Conservation (phyloP, 2,329 filamentous ascomycete genomes). For the Dactylonectria macrodidyma region DNA sequence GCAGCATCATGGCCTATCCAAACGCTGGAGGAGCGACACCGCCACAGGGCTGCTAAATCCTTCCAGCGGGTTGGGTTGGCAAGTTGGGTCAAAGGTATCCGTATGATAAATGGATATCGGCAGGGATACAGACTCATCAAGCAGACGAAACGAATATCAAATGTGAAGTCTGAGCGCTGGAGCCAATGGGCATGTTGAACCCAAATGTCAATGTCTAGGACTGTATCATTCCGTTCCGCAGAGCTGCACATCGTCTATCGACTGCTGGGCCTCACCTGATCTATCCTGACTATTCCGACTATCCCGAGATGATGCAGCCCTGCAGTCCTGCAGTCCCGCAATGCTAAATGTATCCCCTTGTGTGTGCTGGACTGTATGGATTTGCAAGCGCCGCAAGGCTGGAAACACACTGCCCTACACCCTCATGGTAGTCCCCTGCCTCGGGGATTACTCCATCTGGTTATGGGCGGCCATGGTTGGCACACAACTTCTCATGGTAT, state of each 20-base stretch:
- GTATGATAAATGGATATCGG: background rate
- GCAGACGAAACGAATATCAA: no score
- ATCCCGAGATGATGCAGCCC: no score
- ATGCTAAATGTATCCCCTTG: no score
- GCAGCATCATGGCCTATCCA: background rate
- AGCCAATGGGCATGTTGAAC: background rate
- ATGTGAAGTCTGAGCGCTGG: no score
- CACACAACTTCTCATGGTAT: background rate
- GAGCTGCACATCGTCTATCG: background rate
- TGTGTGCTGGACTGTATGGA: background rate
- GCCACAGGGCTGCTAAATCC: constrained; percentile 4
- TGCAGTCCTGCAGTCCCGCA: no score
- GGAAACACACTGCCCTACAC: background rate
- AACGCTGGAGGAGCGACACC: background rate
- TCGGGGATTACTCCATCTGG: constrained; percentile 26
- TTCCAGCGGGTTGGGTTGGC: background rate
- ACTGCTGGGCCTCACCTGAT: background rate
- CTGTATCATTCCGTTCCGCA: background rate
- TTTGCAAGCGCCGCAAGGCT: constrained; percentile 9
- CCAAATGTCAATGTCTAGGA: background rate
- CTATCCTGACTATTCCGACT: background rate
- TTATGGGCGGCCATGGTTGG: constrained; percentile 5
- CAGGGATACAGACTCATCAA: background rate
- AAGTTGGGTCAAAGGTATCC: background rate
- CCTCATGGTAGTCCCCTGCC: background rate